A percentile compares a stretch with the other conserved stretches of the same genome.
Conservation (phyloP, 352 stramenopile species). For the Pythium rhizo-oryzae region DNA sequence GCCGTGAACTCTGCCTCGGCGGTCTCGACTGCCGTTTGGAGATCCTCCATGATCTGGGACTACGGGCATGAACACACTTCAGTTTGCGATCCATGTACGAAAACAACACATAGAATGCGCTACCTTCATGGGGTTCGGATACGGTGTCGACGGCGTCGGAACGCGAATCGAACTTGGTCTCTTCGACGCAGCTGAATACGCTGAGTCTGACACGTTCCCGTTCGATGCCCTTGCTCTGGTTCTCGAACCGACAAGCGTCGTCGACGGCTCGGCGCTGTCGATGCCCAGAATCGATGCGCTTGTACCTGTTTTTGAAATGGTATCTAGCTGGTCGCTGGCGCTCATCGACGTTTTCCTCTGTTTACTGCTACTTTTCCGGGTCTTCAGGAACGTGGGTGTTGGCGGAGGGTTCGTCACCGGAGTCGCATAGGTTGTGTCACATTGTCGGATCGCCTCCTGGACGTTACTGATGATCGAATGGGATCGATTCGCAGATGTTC, state of each 20-base stretch:
- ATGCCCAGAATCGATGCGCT: conserved; percentile 24
- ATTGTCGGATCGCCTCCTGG: conserved; percentile 72
- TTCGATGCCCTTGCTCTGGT: conserved; percentile 2
- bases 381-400: not conserved
- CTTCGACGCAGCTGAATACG: not conserved
- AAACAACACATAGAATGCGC: conserved; percentile 1
- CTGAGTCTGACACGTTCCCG: not conserved
- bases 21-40: conserved; percentile 38
- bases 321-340: not conserved
- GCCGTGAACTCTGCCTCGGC: conserved; percentile 51
- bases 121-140: conserved; percentile 63
- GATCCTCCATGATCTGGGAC: conserved; percentile 67
- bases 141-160: conserved; percentile 34
- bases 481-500: conserved; percentile 54
- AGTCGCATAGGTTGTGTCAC: conserved; percentile 55
- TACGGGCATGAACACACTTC: not conserved
- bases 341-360: conserved; percentile 4
- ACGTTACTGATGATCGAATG: conserved; percentile 77
- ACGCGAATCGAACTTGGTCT: conserved; percentile 50
- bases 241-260: conserved; percentile 14
- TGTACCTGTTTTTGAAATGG: not conserved
- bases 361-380: conserved; percentile 7
- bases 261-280: not conserved
- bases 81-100: not conserved
- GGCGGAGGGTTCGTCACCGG: conserved; percentile 29